Percentiles rank a stretch among this genome's conserved stretches.
Conservation (phyloP, 805 yeast genomes). For the Wickerhamiella spandovensis region DNA sequence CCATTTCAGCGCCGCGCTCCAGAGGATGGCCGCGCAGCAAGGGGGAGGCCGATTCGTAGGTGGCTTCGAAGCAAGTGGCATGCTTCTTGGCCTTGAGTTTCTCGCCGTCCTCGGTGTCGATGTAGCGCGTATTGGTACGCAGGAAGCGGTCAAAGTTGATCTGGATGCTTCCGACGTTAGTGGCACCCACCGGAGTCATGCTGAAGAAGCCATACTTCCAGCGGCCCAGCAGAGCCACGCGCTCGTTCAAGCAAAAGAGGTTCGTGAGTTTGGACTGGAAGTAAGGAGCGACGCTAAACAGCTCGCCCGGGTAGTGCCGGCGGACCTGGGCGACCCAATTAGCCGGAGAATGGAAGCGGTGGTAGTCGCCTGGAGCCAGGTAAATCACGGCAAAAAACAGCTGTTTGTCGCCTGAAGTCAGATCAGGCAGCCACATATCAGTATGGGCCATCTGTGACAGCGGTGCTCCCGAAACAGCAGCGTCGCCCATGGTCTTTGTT, state of each 20-base stretch:
- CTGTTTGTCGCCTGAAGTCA: slow-evolving; percentile 33
- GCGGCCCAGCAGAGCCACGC: slow-evolving; percentile 88
- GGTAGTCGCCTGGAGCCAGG: slow-evolving; percentile 97
- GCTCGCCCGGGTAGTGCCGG: slow-evolving; percentile 91
- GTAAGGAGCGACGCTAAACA: slow-evolving; percentile 92
- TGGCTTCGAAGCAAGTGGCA: slow-evolving; percentile 86
- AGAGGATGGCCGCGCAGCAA: slow-evolving; percentile 78
- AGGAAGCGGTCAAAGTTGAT: slow-evolving; percentile 85
- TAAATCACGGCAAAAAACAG: slow-evolving; percentile 84
- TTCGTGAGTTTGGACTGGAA: slow-evolving; percentile 81
- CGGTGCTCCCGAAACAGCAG: slow-evolving; percentile 28
- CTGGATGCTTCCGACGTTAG: slow-evolving; percentile 91
- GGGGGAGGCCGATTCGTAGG: slow-evolving; percentile 66
- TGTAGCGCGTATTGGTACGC: slow-evolving; percentile 52
- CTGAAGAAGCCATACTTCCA: slow-evolving; percentile 97
- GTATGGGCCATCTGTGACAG: slow-evolving; percentile 5
- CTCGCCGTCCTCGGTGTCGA: slow-evolving; percentile 9
- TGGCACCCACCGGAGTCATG: slow-evolving; percentile 99
- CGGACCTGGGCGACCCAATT: slow-evolving; percentile 91
- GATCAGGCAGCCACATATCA: slow-evolving; percentile 15
- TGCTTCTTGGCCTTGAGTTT: slow-evolving; percentile 37
- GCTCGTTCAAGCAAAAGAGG: slow-evolving; percentile 79
- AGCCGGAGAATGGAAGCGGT: slow-evolving; percentile 89
- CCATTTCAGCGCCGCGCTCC: slow-evolving; percentile 85
- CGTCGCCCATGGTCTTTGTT: slow-evolving; percentile 48